These are phyloP conservation scores for Taphrina populina DNA, from an alignment of 1,139 yeast species.

Conservation along the genomic window DNA sequence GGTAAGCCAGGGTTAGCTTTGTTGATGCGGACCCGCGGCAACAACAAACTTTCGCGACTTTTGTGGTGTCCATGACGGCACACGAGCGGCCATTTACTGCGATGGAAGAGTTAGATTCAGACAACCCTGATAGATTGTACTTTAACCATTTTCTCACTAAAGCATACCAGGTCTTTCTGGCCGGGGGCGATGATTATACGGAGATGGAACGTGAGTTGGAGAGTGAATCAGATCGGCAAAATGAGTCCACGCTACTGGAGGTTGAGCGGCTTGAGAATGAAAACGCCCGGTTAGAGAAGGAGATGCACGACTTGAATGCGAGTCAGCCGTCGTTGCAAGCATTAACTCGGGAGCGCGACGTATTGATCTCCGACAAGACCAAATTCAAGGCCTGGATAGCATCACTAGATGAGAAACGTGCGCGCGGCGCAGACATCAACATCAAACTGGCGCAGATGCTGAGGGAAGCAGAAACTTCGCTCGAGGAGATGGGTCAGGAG, in stretches of 20 bases:
- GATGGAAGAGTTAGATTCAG: constrained; percentile 27
- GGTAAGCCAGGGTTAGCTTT: too few species aligned
- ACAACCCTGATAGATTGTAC: constrained; percentile 34
- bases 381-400: constrained; percentile 72
- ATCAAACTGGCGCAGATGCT: constrained; percentile 50
- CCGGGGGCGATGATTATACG: constrained; percentile 61
- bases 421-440: constrained; percentile 60
- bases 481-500: constrained; percentile 51
- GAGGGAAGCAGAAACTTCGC: constrained; percentile 55
- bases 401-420: constrained; percentile 61
- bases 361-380: constrained; percentile 67
- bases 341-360: constrained; percentile 59
- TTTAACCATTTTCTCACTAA: constrained; percentile 58
- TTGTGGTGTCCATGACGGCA: too few species aligned
- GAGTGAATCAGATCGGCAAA: constrained; percentile 53
- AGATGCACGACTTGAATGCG: constrained; percentile 44
- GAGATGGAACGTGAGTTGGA: constrained; percentile 59
- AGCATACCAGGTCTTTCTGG: constrained; percentile 66
- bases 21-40: too few species aligned
- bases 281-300: constrained; percentile 46
- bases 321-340: constrained; percentile 49
- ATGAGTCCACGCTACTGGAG: constrained; percentile 50
- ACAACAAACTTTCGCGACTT: too few species aligned
- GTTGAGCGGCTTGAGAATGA: constrained; percentile 50
- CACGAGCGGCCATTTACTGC: too few species aligned